Percentiles rank a stretch among this genome's conserved stretches.
Evolutionary conservation across 805 yeast species (phyloP).

Genomic region (Blastobotrys terrestris): DNA sequence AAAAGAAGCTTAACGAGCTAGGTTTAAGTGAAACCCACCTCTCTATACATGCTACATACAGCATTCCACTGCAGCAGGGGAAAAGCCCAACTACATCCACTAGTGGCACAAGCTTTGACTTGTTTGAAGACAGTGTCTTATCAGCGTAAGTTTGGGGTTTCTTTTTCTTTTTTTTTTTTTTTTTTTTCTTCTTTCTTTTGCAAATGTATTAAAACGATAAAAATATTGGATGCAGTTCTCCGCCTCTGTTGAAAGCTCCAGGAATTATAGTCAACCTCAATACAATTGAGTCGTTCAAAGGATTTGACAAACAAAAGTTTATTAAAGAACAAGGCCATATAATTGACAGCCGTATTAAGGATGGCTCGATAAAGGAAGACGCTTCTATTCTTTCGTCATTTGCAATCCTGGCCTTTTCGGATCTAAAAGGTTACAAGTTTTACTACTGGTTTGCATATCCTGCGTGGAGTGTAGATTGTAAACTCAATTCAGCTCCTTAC

Average conservation of each 20-base stretch:
- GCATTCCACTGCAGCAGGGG: slow-evolving; percentile 25
- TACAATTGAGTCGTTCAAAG: slow-evolving; percentile 80
- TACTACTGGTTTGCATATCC: slow-evolving; percentile 91
- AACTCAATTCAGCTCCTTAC: slow-evolving; percentile 3
- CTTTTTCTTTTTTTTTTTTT: slow-evolving; percentile 6
- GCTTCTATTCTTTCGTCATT: slow-evolving; percentile 42
- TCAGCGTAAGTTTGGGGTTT: slow-evolving; percentile 2
- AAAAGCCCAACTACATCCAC: slow-evolving; percentile 32
- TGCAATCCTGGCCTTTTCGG: slow-evolving; percentile 66
- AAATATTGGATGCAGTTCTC: slow-evolving; percentile 6
- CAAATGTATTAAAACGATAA: no score
- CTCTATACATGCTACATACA: slow-evolving; percentile 38
- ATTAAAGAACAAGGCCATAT: slow-evolving; percentile 39
- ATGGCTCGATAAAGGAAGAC: slow-evolving; percentile 32
- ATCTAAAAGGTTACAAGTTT: slow-evolving; percentile 80
- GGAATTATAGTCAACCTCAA: slow-evolving; percentile 59
- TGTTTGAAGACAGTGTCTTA: slow-evolving; percentile 19
- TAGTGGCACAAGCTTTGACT: slow-evolving; percentile 16
- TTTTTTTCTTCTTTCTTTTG: neutral
- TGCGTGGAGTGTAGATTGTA: slow-evolving; percentile 50
- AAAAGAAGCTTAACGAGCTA: slow-evolving; percentile 64
- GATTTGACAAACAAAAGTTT: slow-evolving; percentile 53
- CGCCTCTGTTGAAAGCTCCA: slow-evolving; percentile 26
- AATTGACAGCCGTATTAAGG: slow-evolving; percentile 28
- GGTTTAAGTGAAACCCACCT: slow-evolving; percentile 51